Evolutionary conservation across 1,284 basidiomycete species (phyloP), one percentile per base, ranked within the genome.

Genomic region (Inonotus hispidus): DNA sequence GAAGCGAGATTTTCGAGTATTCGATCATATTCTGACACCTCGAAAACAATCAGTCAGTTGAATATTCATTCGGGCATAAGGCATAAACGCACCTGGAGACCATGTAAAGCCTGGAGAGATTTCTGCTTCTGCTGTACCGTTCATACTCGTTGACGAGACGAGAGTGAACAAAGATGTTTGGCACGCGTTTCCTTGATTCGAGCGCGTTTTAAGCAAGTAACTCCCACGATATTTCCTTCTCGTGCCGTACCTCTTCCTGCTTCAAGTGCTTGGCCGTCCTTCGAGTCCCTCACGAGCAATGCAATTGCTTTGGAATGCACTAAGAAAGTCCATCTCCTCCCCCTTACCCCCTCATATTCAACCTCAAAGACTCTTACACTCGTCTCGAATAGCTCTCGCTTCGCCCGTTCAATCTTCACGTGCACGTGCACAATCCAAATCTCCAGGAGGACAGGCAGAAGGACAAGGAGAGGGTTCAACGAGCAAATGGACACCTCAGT

Each of bases 401-500:
- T 32, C 41, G 19, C 47, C 27, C 3, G 47, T 29, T 23, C 47
- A 49, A 23, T 49, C 47, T 25, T 49, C 47, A 14, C 14, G 5
- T 5, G 21, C 46, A 6, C 46, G 4, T 14, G 21, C 45, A 14
- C 45, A 14, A 47, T 2, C 23, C 19, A n/a, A 8, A 5, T 49
- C 47, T 25, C 23, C 19, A 49, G 23, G 23, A 14, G n/a, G n/a
- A 49, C 19, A 21, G n/a, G 2, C 41, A 43, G 38, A 39, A 6
- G 38, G n/a, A n/a, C 32, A 3, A 32, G 41, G 21, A 45, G 41
- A 45, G 14, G 41, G 41, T 13, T 45, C 41, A 19, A 14, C 73
- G 29, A 52, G 71, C 38, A 87, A 85, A 80, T 98, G 95, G 95
- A 87, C 88, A 21, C 91, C 96, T 37, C 80, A 82, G 59, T 95